phyloP scores from a whole-genome alignment of 768 basidiomycete species.

The Wakefieldia striispora region DNA sequence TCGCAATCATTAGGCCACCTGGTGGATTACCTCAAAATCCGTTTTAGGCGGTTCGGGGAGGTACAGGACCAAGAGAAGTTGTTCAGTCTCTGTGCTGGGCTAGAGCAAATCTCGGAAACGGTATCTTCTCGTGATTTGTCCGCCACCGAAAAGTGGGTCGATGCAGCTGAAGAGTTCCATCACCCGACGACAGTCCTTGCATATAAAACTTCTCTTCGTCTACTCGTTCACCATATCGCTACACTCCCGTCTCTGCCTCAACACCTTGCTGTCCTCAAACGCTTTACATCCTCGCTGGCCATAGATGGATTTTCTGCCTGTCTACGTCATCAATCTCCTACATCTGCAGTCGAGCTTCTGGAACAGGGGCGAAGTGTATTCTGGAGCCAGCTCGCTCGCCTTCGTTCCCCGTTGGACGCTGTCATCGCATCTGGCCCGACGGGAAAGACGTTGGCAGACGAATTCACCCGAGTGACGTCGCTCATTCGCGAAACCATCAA shows the following conservation, averaged over 20 bases:
- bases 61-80: neutral
- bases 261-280: neutral
- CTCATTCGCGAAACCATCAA: neutral
- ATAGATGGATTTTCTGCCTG: conserved; percentile 6
- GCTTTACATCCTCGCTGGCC: neutral
- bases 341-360: no score
- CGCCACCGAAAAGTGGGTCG: neutral
- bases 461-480: conserved; percentile 5
- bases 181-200: conserved; percentile 12
- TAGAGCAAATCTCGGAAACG: neutral
- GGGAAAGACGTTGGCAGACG: neutral
- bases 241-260: neutral
- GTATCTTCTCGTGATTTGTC: neutral
- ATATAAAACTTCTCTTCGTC: conserved; percentile 9
- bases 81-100: neutral
- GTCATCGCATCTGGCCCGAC: neutral
- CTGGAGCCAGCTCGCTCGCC: conserved; percentile 5
- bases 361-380: no score
- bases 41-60: no score
- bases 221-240: conserved; percentile 2
- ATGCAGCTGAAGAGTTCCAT: conserved; percentile 2
- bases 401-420: conserved; percentile 3
- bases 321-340: neutral
- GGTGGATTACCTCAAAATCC: conserved; percentile 22
- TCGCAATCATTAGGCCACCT: neutral